Conservation (phyloP, 1,284 basidiomycete species). For the Coniferiporia sulphurascens region DNA sequence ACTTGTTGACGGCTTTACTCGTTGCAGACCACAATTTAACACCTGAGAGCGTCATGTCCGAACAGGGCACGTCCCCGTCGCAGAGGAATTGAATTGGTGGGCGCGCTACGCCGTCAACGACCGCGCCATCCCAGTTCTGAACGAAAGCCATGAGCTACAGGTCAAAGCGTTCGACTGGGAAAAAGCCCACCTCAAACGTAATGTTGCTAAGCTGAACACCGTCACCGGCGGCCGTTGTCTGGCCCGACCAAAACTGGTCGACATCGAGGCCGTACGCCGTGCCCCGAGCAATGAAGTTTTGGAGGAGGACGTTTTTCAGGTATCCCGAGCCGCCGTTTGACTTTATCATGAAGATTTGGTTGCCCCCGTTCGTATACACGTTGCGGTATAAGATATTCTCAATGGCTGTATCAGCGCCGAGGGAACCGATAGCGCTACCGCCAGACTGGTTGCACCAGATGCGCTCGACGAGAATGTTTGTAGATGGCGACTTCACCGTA, state of each 20-base stretch:
- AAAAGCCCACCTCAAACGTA: constrained; percentile 24
- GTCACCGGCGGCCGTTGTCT: constrained; percentile 22
- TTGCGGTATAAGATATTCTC: constrained; percentile 31
- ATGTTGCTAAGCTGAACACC: constrained; percentile 30
- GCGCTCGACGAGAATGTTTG: constrained; percentile 31
- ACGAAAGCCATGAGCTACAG: not conserved
- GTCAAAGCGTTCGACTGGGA: not conserved
- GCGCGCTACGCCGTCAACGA: constrained; percentile 28
- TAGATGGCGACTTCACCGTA: constrained; percentile 33
- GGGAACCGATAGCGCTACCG: constrained; percentile 33
- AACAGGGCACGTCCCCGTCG: constrained; percentile 31
- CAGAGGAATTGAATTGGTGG: constrained; percentile 30
- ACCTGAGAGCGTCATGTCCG: constrained; percentile 27
- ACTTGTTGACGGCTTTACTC: constrained; percentile 28
- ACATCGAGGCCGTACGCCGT: constrained; percentile 32
- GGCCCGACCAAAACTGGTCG: constrained; percentile 28
- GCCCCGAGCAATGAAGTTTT: constrained; percentile 30
- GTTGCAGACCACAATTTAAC: constrained; percentile 32
- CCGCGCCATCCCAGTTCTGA: constrained; percentile 32
- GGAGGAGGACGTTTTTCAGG: constrained; percentile 31
- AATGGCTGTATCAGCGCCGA: constrained; percentile 30
- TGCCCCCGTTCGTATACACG: constrained; percentile 33
- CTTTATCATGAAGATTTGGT: constrained; percentile 36
- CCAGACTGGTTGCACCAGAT: constrained; percentile 36
- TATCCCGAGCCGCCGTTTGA: constrained; percentile 31